Evolutionary conservation across 2,329 filamentous ascomycete species (phyloP).

Genomic region (Zymoseptoria pseudotritici): DNA sequence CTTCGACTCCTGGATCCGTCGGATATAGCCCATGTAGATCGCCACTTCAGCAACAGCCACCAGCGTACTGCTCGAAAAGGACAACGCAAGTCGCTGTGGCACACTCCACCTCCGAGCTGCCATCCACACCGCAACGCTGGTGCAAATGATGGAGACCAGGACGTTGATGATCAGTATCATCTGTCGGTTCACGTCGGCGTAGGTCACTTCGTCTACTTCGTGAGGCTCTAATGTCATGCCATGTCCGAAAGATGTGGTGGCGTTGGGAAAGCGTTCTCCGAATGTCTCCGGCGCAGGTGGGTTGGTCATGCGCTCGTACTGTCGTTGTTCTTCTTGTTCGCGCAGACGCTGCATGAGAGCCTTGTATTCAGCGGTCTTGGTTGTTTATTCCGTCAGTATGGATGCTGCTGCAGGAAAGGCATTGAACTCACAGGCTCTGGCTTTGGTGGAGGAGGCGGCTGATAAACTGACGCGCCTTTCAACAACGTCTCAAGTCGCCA

Average conservation of each 20-base stretch:
- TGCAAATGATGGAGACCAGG: constrained; percentile 74
- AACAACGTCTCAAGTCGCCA: constrained; percentile 63
- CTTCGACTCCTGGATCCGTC: constrained; percentile 63
- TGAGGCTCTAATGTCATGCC: constrained; percentile 35
- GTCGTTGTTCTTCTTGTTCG: constrained; percentile 69
- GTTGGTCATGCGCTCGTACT: constrained; percentile 74
- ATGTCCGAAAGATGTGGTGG: constrained; percentile 40
- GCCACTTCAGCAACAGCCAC: constrained; percentile 71
- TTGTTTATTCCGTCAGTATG: constrained; percentile 3
- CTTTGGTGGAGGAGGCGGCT: constrained; percentile 73
- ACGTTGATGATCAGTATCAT: constrained; percentile 84
- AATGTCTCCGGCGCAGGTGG: constrained; percentile 54
- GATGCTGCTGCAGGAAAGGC: background rate
- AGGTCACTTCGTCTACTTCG: constrained; percentile 56
- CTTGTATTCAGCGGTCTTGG: constrained; percentile 71
- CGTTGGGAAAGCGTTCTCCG: constrained; percentile 50
- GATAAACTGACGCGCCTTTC: constrained; percentile 62
- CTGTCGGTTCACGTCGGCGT: constrained; percentile 70
- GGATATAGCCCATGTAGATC: constrained; percentile 68
- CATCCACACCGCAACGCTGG: constrained; percentile 71
- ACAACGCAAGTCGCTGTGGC: constrained; percentile 61
- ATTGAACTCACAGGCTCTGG: constrained; percentile 58
- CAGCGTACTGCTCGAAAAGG: constrained; percentile 60
- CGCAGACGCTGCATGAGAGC: constrained; percentile 80
- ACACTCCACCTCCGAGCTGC: constrained; percentile 68